Evolutionary conservation across 805 yeast genomes (phyloP).

Genomic region (Metschnikowia anglica): DNA sequence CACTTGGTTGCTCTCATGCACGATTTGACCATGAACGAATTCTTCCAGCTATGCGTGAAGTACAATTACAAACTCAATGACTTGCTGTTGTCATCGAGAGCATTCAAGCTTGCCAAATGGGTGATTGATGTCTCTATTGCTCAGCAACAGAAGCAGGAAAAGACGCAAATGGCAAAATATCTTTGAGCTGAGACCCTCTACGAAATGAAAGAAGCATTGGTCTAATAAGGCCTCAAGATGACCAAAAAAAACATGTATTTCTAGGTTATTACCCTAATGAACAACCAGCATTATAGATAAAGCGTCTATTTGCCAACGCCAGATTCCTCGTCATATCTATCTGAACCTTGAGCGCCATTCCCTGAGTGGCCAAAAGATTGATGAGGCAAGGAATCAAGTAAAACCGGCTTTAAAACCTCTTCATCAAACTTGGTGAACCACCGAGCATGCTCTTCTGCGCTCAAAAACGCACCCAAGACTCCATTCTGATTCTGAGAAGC

Average conservation of each 20-base stretch:
- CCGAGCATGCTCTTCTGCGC: conserved; percentile 71
- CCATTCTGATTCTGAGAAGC: conserved; percentile 24
- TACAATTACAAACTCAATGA: conserved; percentile 66
- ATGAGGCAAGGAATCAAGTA: conserved; percentile 59
- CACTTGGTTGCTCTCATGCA: conserved; percentile 57
- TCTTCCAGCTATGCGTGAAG: conserved; percentile 61
- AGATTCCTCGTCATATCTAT: conserved; percentile 11
- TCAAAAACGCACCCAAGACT: conserved; percentile 41
- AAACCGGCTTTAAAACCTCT: conserved; percentile 86
- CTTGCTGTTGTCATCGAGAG: conserved; percentile 59
- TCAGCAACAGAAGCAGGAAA: conserved; percentile 38
- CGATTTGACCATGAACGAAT: conserved; percentile 62
- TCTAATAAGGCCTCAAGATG: background rate
- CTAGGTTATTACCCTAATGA: conserved; percentile 1
- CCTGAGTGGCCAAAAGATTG: conserved; percentile 1
- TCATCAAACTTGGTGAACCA: conserved; percentile 97
- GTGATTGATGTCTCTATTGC: conserved; percentile 64
- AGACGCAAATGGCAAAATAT: conserved; percentile 10
- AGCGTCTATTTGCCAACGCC: conserved; percentile 12
- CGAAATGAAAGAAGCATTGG: background rate
- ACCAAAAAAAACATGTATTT: background rate
- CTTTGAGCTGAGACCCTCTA: background rate
- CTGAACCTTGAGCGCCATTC: background rate
- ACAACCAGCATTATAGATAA: conserved; percentile 1
- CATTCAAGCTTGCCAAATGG: conserved; percentile 69